These are phyloP conservation scores for Cymodocea nodosa DNA, from an alignment of 116 monocot species.

Conservation along the genomic window DNA sequence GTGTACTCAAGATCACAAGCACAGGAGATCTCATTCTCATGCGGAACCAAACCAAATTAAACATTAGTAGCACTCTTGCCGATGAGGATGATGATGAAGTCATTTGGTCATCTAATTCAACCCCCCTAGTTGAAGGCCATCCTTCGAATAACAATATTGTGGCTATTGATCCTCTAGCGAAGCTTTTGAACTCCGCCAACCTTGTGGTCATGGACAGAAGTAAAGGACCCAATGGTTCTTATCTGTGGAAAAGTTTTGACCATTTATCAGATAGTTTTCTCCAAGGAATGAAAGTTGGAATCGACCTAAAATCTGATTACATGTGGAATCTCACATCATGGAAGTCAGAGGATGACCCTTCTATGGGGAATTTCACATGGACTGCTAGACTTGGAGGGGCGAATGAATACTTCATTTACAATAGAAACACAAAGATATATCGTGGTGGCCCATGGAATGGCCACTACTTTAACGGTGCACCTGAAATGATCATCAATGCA, in stretches of 20 bases:
- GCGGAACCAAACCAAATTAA: not conserved
- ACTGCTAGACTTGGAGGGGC: conserved; percentile 4
- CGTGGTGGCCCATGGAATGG: conserved; percentile 12
- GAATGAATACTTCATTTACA: not conserved
- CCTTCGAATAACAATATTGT: conserved; percentile 8
- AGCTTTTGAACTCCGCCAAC: conserved; percentile 34
- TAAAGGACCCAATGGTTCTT: not conserved
- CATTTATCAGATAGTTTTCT: conserved; percentile 36
- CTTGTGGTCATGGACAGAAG: conserved; percentile 17
- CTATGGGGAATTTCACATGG: conserved; percentile 8
- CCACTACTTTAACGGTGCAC: not conserved
- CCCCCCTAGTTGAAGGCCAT: not conserved
- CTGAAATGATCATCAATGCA: not conserved
- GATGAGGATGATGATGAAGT: not conserved
- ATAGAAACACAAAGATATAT: not conserved
- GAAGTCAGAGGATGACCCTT: conserved; percentile 18
- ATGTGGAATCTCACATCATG: conserved; percentile 16
- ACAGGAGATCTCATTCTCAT: conserved; percentile 10
- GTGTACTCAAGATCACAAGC: conserved; percentile 5
- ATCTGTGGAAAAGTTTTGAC: conserved; percentile 48
- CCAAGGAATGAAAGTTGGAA: conserved; percentile 33
- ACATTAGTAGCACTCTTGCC: not conserved
- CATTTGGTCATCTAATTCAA: not conserved
- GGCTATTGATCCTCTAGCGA: not conserved
- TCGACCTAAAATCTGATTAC: not conserved